Percentiles rank a stretch among this genome's conserved stretches.
These are phyloP conservation scores for Elsinoe perseae DNA, from an alignment of 2,329 filamentous ascomycete species.

Conservation along the genomic window DNA sequence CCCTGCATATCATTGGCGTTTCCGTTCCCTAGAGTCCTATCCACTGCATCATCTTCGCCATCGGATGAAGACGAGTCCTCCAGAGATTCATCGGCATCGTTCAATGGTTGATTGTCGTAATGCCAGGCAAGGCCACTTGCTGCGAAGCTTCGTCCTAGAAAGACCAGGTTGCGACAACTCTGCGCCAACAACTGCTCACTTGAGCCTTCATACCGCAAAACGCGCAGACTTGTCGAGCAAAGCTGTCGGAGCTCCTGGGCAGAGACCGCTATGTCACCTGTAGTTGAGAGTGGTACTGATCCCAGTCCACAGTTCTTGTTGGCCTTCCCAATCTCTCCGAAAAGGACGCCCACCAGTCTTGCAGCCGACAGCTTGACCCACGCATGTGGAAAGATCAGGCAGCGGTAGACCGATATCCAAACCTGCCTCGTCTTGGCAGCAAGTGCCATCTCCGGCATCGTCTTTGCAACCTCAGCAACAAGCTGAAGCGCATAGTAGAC, in stretches of 20 bases:
- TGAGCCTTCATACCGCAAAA: conserved; percentile 48
- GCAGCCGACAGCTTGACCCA: conserved; percentile 71
- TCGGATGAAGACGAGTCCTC: conserved; percentile 37
- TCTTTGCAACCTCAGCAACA: conserved; percentile 58
- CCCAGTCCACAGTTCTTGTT: conserved; percentile 45
- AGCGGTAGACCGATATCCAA: conserved; percentile 62
- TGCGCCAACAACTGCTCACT: conserved; percentile 69
- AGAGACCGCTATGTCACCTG: conserved; percentile 61
- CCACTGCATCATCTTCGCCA: conserved; percentile 41
- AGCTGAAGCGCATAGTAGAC: conserved; percentile 66
- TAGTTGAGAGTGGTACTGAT: conserved; percentile 57
- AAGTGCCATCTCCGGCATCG: conserved; percentile 57
- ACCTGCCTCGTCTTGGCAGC: conserved; percentile 53
- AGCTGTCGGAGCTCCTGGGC: conserved; percentile 55
- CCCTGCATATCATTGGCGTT: conserved; percentile 19
- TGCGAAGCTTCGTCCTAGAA: conserved; percentile 61
- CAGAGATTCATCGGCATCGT: conserved; percentile 37
- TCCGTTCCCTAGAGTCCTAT: conserved; percentile 34
- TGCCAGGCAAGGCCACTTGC: conserved; percentile 47
- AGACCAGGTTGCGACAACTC: conserved; percentile 71
- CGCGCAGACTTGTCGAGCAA: conserved; percentile 49
- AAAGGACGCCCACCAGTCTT: conserved; percentile 65
- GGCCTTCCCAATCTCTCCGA: conserved; percentile 66
- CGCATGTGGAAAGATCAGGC: conserved; percentile 57
- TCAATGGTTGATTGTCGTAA: conserved; percentile 34